Percentiles rank a stretch among this genome's conserved stretches.
Evolutionary conservation across 179 eudicot genomes (phyloP).

Genomic region (Amaranthus tricolor): DNA sequence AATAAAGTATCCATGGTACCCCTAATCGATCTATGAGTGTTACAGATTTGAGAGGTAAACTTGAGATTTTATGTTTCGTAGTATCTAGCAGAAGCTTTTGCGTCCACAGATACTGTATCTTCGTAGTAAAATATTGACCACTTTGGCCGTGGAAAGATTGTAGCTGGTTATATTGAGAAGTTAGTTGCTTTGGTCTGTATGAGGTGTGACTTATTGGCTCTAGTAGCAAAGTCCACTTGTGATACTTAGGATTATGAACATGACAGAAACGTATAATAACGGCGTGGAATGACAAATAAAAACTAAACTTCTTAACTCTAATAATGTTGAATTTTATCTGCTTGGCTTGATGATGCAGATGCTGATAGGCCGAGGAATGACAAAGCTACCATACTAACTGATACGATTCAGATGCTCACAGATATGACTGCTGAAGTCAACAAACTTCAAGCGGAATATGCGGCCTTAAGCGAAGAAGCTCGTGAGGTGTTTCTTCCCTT

Average conservation of each 20-base stretch:
- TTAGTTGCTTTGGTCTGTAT: neutral
- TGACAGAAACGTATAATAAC: neutral
- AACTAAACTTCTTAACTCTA: neutral
- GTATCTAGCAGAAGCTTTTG: neutral
- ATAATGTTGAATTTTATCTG: neutral
- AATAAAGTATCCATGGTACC: no score
- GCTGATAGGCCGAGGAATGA: conserved; percentile 80
- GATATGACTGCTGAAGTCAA: conserved; percentile 74
- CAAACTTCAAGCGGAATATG: conserved; percentile 68
- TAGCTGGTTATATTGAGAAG: neutral
- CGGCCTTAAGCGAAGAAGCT: conserved; percentile 66
- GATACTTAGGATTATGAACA: neutral
- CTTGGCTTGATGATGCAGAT: conserved; percentile 45
- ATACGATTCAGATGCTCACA: conserved; percentile 67
- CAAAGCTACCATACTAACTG: conserved; percentile 73
- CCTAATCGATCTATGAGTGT: no score
- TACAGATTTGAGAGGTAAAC: neutral
- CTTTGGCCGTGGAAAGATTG: neutral
- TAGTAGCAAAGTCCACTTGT: neutral
- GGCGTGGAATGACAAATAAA: neutral
- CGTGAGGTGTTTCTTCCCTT: conserved; percentile 50
- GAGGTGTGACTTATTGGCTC: neutral
- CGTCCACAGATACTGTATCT: neutral
- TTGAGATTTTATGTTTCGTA: neutral
- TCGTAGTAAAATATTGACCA: neutral